Conservation (phyloP, 768 basidiomycete genomes). For the Boletus rufocinnamomeus region DNA sequence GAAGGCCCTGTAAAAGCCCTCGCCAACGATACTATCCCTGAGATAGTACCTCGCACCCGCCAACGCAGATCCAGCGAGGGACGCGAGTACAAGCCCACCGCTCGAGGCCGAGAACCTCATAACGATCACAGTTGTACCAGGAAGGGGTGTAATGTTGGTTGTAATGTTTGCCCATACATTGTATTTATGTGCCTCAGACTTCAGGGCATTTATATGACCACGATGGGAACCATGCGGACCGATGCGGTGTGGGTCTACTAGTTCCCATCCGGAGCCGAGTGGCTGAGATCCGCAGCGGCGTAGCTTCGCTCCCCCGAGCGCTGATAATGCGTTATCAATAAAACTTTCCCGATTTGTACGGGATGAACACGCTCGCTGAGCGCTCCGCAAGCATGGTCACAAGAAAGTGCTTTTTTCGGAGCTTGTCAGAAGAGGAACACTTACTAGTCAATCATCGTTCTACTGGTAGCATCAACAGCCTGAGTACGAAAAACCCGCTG, state of each 20-base stretch:
- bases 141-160: background rate
- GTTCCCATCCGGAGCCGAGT: background rate
- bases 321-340: background rate
- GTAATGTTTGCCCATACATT: background rate
- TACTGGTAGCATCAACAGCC: too few species aligned
- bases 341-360: background rate
- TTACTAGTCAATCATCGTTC: background rate
- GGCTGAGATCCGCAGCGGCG: background rate
- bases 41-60: conserved; percentile 30
- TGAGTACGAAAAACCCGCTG: too few species aligned
- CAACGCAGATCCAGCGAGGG: conserved; percentile 15
- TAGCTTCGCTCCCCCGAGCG: background rate
- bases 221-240: conserved; percentile 8
- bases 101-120: conserved; percentile 19
- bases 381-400: background rate
- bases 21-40: conserved; percentile 32
- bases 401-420: background rate
- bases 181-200: conserved; percentile 19
- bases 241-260: conserved; percentile 7
- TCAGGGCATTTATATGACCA: background rate
- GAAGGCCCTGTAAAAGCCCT: conserved; percentile 35
- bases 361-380: too few species aligned
- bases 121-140: background rate
- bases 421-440: background rate
- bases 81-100: conserved; percentile 13